phyloP scores from a whole-genome alignment of 352 stramenopile species.

The Phytopythium mirpurense region DNA sequence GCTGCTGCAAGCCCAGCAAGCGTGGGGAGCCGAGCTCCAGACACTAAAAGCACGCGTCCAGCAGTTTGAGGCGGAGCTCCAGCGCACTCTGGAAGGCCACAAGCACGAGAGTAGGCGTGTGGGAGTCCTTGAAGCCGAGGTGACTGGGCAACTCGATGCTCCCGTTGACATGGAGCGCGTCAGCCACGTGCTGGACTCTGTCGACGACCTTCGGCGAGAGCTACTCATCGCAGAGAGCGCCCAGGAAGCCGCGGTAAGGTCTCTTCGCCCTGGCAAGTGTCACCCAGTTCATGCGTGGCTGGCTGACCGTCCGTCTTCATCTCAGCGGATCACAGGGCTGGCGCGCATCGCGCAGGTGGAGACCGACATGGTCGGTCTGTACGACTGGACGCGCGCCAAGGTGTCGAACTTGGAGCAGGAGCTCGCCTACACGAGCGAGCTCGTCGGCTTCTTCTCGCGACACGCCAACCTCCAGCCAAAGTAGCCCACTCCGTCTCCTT shows the following conservation, averaged over 20 bases:
- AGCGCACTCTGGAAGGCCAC: neutral
- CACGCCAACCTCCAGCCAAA: neutral
- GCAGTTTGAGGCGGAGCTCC: conserved; percentile 17
- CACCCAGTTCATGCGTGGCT: too few relatives aligned
- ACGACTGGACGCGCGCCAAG: conserved; percentile 54
- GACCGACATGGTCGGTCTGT: conserved; percentile 41
- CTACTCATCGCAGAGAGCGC: conserved; percentile 6
- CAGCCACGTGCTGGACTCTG: conserved; percentile 10
- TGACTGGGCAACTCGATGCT: too few relatives aligned
- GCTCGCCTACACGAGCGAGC: neutral
- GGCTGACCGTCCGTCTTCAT: too few relatives aligned
- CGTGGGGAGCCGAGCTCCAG: conserved; percentile 34
- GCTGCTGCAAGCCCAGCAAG: conserved; percentile 33
- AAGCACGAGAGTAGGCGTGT: too few relatives aligned
- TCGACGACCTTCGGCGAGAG: conserved; percentile 18
- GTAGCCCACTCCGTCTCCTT: too few relatives aligned
- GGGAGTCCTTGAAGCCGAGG: too few relatives aligned
- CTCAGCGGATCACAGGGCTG: conserved; percentile 27
- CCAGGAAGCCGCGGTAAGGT: conserved; percentile 11
- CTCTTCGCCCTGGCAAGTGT: too few relatives aligned
- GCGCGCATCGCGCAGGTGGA: conserved; percentile 26
- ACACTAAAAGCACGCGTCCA: conserved; percentile 27
- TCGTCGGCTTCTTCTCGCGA: neutral
- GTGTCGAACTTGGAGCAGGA: conserved; percentile 6
- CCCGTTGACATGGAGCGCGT: neutral